Evolutionary conservation across 148 eudicot species (phyloP).

Genomic region (Simmondsia chinensis): DNA sequence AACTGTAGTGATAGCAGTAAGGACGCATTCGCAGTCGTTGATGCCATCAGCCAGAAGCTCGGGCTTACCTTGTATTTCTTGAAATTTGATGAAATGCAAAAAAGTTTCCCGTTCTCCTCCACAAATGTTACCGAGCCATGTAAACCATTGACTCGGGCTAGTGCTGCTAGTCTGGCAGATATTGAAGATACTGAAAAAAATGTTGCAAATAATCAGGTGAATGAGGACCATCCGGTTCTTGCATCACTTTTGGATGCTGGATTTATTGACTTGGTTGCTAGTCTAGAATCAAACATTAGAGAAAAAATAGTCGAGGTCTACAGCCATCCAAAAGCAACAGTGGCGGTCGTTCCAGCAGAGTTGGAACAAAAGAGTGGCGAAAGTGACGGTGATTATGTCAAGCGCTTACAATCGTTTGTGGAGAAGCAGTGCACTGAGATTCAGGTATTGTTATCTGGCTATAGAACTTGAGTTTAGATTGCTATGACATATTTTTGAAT

Average conservation of each 20-base stretch:
- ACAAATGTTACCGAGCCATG: conserved; percentile 39
- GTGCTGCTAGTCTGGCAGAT: conserved; percentile 73
- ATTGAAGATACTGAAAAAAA: conserved; percentile 56
- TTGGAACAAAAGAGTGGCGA: conserved; percentile 70
- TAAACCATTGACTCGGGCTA: conserved; percentile 68
- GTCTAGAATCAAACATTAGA: conserved; percentile 64
- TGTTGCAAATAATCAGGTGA: conserved; percentile 29
- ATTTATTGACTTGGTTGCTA: conserved; percentile 49
- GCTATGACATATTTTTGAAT: not conserved
- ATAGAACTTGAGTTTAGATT: not conserved
- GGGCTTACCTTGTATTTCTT: conserved; percentile 76
- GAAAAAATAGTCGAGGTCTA: conserved; percentile 68
- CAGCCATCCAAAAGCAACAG: conserved; percentile 81
- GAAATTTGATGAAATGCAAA: conserved; percentile 84
- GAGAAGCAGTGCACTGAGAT: conserved; percentile 89
- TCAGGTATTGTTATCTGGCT: conserved; percentile 38
- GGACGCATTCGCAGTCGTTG: conserved; percentile 67
- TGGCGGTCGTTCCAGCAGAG: conserved; percentile 83
- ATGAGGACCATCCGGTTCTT: conserved; percentile 72
- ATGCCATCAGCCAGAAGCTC: conserved; percentile 74
- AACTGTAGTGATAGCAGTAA: conserved; percentile 46
- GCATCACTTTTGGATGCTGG: conserved; percentile 53
- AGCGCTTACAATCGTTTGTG: conserved; percentile 67
- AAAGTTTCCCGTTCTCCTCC: conserved; percentile 52
- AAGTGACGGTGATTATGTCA: conserved; percentile 61